phyloP scores from a whole-genome alignment of 129 eudicot species.

The Pittosporum tobira region DNA sequence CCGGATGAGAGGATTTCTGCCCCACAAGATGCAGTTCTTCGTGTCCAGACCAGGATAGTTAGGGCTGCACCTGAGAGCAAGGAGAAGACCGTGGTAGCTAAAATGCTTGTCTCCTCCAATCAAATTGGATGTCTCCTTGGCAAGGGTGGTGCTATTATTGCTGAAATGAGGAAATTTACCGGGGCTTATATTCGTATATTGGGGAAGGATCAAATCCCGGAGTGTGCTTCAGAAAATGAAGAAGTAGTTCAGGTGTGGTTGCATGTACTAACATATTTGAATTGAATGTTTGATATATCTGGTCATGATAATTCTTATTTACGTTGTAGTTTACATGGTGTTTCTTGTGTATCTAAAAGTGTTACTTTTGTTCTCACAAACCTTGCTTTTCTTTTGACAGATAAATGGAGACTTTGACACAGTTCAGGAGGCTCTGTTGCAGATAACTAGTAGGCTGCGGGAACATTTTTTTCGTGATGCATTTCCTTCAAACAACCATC shows the following conservation, averaged over 20 bases:
- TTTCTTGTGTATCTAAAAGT: background rate
- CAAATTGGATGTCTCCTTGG: constrained; percentile 97
- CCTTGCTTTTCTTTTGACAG: constrained; percentile 26
- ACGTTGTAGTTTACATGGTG: background rate
- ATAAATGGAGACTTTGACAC: constrained; percentile 68
- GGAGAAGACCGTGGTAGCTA: constrained; percentile 45
- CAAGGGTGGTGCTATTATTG: constrained; percentile 82
- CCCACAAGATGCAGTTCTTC: constrained; percentile 85
- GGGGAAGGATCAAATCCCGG: constrained; percentile 78
- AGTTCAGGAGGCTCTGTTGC: constrained; percentile 85
- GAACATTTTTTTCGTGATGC: constrained; percentile 84
- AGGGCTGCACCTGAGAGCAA: constrained; percentile 74
- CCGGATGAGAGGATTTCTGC: constrained; percentile 82
- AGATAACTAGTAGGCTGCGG: constrained; percentile 66
- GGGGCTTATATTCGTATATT: constrained; percentile 85
- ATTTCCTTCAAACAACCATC: constrained; percentile 51
- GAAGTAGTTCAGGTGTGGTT: constrained; percentile 79
- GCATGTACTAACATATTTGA: background rate
- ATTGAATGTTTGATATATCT: background rate
- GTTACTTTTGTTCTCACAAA: background rate
- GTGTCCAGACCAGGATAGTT: constrained; percentile 72
- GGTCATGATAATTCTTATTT: background rate
- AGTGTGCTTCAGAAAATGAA: constrained; percentile 67
- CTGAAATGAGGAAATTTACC: constrained; percentile 85
- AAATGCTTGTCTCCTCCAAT: constrained; percentile 71